Evolutionary conservation across 148 eudicot genomes (phyloP).

Genomic region (Cornus suecica): DNA sequence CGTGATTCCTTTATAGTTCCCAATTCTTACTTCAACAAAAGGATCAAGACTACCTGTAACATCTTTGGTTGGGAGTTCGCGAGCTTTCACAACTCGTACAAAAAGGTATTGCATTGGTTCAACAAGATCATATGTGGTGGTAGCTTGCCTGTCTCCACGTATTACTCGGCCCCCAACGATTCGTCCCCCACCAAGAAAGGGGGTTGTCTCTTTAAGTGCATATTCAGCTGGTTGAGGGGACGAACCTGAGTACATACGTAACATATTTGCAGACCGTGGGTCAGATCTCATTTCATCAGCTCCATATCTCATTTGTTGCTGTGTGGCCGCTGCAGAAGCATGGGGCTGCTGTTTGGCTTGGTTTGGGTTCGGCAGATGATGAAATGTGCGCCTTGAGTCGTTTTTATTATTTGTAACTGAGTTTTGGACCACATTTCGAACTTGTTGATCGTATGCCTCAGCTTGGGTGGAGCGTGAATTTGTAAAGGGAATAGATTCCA

Average conservation of each 20-base stretch:
- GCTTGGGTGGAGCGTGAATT: conserved; percentile 22
- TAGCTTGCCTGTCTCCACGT: conserved; percentile 37
- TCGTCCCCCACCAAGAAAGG: conserved; percentile 76
- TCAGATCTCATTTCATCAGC: conserved; percentile 32
- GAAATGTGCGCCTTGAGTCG: conserved; percentile 39
- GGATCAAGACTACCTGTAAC: conserved; percentile 81
- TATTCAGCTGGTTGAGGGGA: conserved; percentile 44
- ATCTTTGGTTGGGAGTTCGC: conserved; percentile 71
- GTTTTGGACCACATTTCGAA: conserved; percentile 12
- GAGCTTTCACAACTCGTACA: conserved; percentile 83
- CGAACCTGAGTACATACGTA: conserved; percentile 32
- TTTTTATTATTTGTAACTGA: conserved; percentile 25
- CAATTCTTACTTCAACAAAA: conserved; percentile 76
- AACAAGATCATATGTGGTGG: conserved; percentile 80
- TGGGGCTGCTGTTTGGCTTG: conserved; percentile 17
- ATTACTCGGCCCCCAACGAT: conserved; percentile 71
- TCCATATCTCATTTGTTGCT: conserved; percentile 19
- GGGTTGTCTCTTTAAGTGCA: conserved; percentile 78
- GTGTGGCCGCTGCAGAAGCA: conserved; percentile 25
- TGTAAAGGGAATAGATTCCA: conserved; percentile 29
- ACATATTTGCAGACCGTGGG: conserved; percentile 32
- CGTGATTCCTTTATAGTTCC: conserved; percentile 82
- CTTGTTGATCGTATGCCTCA: conserved; percentile 13
- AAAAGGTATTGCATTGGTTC: conserved; percentile 76
- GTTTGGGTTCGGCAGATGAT: conserved; percentile 35